phyloP scores from a whole-genome alignment of 768 basidiomycete species.

The Lentinula aciculospora region DNA sequence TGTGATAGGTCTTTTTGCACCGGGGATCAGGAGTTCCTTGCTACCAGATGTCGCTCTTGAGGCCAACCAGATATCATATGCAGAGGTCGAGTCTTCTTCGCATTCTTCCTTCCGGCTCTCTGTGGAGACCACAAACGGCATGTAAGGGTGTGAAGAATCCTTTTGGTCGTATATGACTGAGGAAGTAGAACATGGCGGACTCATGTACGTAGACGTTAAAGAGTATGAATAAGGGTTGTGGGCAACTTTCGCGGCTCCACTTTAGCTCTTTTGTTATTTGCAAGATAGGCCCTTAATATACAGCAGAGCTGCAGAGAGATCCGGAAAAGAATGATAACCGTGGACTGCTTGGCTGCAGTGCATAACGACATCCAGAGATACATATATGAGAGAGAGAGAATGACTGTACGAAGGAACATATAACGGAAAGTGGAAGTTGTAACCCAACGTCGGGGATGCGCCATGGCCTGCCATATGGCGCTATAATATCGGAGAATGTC shows the following conservation, averaged over 20 bases:
- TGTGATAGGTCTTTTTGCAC: slow-evolving; percentile 63
- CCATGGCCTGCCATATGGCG: too few relatives aligned
- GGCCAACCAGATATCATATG: slow-evolving; percentile 52
- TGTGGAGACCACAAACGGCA: background rate
- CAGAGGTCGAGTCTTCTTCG: slow-evolving; percentile 5
- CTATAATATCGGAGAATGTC: background rate
- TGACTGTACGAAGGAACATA: background rate
- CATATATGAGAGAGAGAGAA: background rate
- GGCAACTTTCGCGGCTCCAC: background rate
- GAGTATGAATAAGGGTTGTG: background rate
- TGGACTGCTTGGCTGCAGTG: slow-evolving; percentile 33
- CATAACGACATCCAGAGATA: slow-evolving; percentile 4
- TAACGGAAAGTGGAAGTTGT: background rate
- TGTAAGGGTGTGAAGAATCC: background rate
- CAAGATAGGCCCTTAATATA: slow-evolving; percentile 28
- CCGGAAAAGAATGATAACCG: slow-evolving; percentile 42
- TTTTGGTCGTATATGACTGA: background rate
- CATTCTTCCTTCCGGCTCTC: slow-evolving; percentile 1
- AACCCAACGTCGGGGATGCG: background rate
- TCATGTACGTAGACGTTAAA: background rate
- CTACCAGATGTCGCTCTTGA: slow-evolving; percentile 46
- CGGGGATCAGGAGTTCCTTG: slow-evolving; percentile 50
- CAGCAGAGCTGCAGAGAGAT: slow-evolving; percentile 19
- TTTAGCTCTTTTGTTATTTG: slow-evolving; percentile 19
- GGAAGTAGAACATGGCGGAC: background rate